Percentiles rank a stretch among this genome's conserved stretches.
Evolutionary conservation across 83 land plant genomes (phyloP).

Genomic region (Diphasiastrum complanatum): DNA sequence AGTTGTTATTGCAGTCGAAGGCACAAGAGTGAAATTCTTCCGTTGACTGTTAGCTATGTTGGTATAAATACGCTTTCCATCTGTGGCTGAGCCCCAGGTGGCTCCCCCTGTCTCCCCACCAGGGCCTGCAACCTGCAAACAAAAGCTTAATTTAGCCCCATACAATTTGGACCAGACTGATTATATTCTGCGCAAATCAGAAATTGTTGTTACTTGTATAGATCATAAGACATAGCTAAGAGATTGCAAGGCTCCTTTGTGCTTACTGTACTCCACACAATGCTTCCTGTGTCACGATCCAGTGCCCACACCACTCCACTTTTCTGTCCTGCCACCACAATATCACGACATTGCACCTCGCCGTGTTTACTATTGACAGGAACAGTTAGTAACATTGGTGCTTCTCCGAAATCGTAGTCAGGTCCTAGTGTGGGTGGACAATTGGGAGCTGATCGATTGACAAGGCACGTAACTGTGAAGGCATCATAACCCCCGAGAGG

Average conservation of each 20-base stretch:
- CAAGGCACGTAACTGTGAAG: neutral
- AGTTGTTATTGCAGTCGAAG: conserved; percentile 17
- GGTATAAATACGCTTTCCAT: conserved; percentile 39
- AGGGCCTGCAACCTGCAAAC: conserved; percentile 33
- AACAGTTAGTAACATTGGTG: conserved; percentile 7
- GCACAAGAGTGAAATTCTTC: conserved; percentile 17
- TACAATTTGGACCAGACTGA: neutral
- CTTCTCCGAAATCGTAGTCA: conserved; percentile 13
- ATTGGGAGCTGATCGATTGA: neutral
- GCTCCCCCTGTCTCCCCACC: conserved; percentile 41
- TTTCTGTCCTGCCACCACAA: conserved; percentile 6
- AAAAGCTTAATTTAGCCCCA: neutral
- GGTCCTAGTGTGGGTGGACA: conserved; percentile 3
- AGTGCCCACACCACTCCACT: conserved; percentile 12
- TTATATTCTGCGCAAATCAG: no score
- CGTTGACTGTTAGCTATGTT: conserved; percentile 32
- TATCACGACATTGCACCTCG: neutral
- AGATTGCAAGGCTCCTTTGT: no score
- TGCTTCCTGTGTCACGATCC: neutral
- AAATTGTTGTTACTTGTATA: no score
- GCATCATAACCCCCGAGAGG: conserved; percentile 3
- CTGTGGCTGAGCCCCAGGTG: conserved; percentile 45
- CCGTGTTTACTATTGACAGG: neutral
- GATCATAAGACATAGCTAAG: no score
- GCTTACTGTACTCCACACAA: conserved; percentile 7